Conservation (phyloP, 1,284 basidiomycete genomes). For the Tetrapyrgos nigripes region DNA sequence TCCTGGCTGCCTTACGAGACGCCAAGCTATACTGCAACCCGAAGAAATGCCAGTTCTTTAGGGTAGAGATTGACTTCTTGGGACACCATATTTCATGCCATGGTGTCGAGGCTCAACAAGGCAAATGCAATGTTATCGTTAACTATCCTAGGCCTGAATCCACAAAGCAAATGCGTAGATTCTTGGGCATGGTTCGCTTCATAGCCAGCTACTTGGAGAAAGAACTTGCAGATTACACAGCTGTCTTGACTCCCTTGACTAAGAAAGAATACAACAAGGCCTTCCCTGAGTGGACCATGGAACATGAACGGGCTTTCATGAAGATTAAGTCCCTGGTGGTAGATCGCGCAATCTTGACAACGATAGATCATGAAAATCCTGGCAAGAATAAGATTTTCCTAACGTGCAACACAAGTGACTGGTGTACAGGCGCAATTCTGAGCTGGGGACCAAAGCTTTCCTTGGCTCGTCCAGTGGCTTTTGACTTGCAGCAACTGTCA, state of each 20-base stretch:
- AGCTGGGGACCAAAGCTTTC: conserved; percentile 36
- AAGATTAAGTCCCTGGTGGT: conserved; percentile 41
- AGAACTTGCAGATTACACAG: conserved; percentile 36
- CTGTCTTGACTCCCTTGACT: conserved; percentile 38
- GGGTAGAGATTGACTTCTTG: conserved; percentile 34
- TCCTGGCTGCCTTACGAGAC: conserved; percentile 28
- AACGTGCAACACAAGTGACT: conserved; percentile 44
- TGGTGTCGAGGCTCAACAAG: no score
- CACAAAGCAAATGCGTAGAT: no score
- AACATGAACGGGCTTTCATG: conserved; percentile 42
- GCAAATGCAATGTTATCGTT: no score
- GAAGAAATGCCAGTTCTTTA: conserved; percentile 39
- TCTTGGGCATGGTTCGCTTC: conserved; percentile 45
- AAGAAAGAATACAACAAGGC: conserved; percentile 26
- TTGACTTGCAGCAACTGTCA: conserved; percentile 35
- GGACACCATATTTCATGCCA: conserved; percentile 39
- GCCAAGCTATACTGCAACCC: conserved; percentile 31
- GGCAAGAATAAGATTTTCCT: no score
- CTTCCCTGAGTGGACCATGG: conserved; percentile 37
- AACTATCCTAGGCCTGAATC: no score
- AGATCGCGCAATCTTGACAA: no score
- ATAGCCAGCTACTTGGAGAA: conserved; percentile 39
- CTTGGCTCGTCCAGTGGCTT: conserved; percentile 37
- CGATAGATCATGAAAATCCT: no score
- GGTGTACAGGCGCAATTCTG: conserved; percentile 37